Evolutionary conservation across 352 stramenopile genomes (phyloP).

Genomic region (Plasmopara muralis): DNA sequence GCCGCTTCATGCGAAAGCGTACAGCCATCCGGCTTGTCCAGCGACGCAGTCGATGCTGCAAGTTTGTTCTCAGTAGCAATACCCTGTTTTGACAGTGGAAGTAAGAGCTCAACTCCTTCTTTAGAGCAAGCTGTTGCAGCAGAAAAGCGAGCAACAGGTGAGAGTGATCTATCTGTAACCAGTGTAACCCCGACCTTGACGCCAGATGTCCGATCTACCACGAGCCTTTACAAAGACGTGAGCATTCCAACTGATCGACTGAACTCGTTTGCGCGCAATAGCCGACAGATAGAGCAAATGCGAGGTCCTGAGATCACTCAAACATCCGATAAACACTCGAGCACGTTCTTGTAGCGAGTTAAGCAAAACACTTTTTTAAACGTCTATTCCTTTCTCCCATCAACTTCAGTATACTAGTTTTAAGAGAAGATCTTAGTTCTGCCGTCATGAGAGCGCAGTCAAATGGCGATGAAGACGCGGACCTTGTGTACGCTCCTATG

Average conservation of each 20-base stretch:
- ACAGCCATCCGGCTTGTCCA: not conserved
- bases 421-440: too few species aligned
- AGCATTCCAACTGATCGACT: slow-evolving; percentile 7
- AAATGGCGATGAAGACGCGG: slow-evolving; percentile 16
- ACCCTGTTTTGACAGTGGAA: not conserved
- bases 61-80: not conserved
- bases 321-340: slow-evolving; percentile 15
- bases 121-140: not conserved
- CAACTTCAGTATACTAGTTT: too few species aligned
- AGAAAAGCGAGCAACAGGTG: not conserved
- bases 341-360: slow-evolving; percentile 14
- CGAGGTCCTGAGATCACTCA: slow-evolving; percentile 11
- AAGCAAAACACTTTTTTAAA: too few species aligned
- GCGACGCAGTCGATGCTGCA: not conserved
- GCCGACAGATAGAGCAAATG: slow-evolving; percentile 13
- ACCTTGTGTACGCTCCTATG: slow-evolving; percentile 68
- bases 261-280: slow-evolving; percentile 10
- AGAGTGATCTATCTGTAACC: slow-evolving; percentile 1
- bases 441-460: not conserved
- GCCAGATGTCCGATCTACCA: slow-evolving; percentile 15
- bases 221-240: slow-evolving; percentile 19
- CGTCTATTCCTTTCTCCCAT: too few species aligned
- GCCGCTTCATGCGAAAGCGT: not conserved
- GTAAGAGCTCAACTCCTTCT: slow-evolving; percentile 1
- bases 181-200: slow-evolving; percentile 2